Conservation (phyloP, 306 rosid genomes). For the Inga laurina region DNA sequence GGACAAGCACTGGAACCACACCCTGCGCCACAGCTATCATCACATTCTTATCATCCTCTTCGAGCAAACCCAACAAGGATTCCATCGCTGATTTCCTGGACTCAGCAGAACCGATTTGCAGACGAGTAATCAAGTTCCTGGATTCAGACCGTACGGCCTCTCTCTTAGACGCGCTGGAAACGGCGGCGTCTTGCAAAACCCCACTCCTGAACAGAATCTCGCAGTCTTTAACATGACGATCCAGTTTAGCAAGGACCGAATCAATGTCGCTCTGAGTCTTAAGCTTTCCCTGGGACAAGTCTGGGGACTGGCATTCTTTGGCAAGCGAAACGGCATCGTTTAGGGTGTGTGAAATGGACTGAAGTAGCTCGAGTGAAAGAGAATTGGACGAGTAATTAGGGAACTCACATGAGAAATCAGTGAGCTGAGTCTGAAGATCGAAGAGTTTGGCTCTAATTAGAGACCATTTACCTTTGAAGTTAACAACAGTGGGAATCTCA, state of each 20-base stretch:
- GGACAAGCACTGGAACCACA: slow-evolving; percentile 74
- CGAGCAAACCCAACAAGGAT: slow-evolving; percentile 50
- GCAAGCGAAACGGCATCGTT: slow-evolving; percentile 58
- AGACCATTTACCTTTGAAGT: slow-evolving; percentile 81
- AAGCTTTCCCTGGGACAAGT: slow-evolving; percentile 68
- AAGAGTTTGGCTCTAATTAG: slow-evolving; percentile 59
- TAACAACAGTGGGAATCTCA: slow-evolving; percentile 51
- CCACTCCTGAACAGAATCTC: slow-evolving; percentile 81
- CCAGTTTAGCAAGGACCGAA: slow-evolving; percentile 62
- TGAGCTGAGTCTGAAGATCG: slow-evolving; percentile 65
- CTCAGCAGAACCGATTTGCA: slow-evolving; percentile 78
- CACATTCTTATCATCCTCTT: slow-evolving; percentile 86
- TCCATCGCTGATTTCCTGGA: slow-evolving; percentile 66
- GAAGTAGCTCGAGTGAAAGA: slow-evolving; percentile 69
- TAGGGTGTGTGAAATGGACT: slow-evolving; percentile 51
- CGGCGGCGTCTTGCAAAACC: slow-evolving; percentile 51
- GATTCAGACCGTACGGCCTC: slow-evolving; percentile 72
- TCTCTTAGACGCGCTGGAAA: slow-evolving; percentile 47
- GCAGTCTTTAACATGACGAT: slow-evolving; percentile 63
- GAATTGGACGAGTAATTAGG: slow-evolving; percentile 53
- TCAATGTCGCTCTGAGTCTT: slow-evolving; percentile 87
- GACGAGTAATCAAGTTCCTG: slow-evolving; percentile 69
- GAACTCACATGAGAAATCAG: slow-evolving; percentile 58
- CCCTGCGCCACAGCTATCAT: slow-evolving; percentile 93
- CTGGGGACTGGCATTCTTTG: slow-evolving; percentile 42